phyloP scores from a whole-genome alignment of 2,329 filamentous ascomycete genomes.

The Berkeleyomyces rouxiae region DNA sequence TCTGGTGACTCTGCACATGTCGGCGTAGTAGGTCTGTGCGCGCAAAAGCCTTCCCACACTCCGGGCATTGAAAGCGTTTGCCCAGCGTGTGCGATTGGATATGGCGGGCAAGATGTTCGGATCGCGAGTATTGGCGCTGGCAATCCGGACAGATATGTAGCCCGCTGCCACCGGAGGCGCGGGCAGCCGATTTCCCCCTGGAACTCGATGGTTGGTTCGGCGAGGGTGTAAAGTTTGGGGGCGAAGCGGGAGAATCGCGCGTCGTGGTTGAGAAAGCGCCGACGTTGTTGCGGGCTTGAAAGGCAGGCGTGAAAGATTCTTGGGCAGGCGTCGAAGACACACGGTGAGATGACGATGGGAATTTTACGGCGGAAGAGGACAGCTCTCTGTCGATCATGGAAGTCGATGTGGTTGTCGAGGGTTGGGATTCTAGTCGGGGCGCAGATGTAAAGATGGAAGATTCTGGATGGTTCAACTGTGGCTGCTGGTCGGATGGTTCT shows the following conservation, averaged over 20 bases:
- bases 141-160: constrained; percentile 34
- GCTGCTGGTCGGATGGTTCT: not conserved
- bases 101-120: constrained; percentile 36
- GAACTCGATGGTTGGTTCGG: not conserved
- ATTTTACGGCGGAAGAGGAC: not conserved
- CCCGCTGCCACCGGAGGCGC: not conserved
- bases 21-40: constrained; percentile 37
- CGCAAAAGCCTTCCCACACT: constrained; percentile 37
- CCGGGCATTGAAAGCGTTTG: constrained; percentile 31
- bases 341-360: not conserved
- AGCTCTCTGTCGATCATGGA: not conserved
- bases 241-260: constrained; percentile 1
- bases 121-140: constrained; percentile 33
- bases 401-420: not conserved
- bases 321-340: not conserved
- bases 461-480: too few relatives aligned
- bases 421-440: not conserved
- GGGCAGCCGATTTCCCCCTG: not conserved
- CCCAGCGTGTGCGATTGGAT: constrained; percentile 35
- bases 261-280: not conserved
- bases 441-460: not conserved
- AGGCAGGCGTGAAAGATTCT: not conserved
- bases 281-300: not conserved
- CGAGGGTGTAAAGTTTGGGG: constrained; percentile 9
- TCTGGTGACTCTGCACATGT: constrained; percentile 34